Percentiles rank a stretch among this genome's conserved stretches.
These are phyloP conservation scores for Boletus rubescentipes DNA, from an alignment of 768 basidiomycete genomes.

Conservation along the genomic window DNA sequence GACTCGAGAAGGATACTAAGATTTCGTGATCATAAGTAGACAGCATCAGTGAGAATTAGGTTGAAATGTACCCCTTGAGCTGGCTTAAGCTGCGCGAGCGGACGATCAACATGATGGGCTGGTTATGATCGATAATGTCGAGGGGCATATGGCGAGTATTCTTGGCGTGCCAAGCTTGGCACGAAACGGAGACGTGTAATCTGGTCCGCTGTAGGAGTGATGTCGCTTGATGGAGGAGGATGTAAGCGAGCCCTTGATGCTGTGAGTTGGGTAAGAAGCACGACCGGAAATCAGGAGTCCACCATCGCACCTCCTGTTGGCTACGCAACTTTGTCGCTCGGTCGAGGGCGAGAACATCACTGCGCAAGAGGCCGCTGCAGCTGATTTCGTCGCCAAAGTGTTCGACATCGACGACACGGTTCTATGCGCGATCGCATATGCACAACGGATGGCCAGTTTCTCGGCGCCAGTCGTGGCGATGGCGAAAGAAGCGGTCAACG, in stretches of 20 bases:
- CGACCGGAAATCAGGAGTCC: neutral
- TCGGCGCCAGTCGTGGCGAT: slow-evolving; percentile 33
- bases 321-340: slow-evolving; percentile 75
- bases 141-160: slow-evolving; percentile 88
- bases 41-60: too few species aligned
- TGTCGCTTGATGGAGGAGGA: slow-evolving; percentile 87
- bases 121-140: slow-evolving; percentile 84
- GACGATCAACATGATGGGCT: slow-evolving; percentile 91
- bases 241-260: slow-evolving; percentile 88
- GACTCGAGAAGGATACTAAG: slow-evolving; percentile 87
- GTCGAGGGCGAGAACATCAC: slow-evolving; percentile 55
- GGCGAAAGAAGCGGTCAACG: slow-evolving; percentile 54
- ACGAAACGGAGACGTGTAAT: slow-evolving; percentile 81
- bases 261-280: slow-evolving; percentile 30
- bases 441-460: slow-evolving; percentile 32
- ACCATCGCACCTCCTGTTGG: slow-evolving; percentile 79
- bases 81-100: slow-evolving; percentile 90
- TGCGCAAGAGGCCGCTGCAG: slow-evolving; percentile 44
- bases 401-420: slow-evolving; percentile 41
- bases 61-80: slow-evolving; percentile 70
- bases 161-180: slow-evolving; percentile 98
- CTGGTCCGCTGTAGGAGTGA: slow-evolving; percentile 87
- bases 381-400: slow-evolving; percentile 49
- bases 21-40: neutral
- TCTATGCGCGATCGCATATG: slow-evolving; percentile 43